Conservation (phyloP, 768 basidiomycete genomes). For the Rhizopogon roseolus region DNA sequence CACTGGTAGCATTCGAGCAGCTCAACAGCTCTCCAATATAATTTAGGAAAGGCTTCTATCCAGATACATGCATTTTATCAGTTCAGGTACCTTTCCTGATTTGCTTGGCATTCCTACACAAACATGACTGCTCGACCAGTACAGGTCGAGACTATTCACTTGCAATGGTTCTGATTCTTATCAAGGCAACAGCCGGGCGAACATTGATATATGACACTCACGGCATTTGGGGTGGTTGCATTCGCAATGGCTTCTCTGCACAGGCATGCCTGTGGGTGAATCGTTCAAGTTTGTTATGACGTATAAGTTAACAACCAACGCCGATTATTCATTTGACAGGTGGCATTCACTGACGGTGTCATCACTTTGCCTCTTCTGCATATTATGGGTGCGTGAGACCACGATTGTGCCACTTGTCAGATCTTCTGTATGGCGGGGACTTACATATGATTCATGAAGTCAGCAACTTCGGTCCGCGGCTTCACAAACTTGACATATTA, state of each 20-base stretch:
- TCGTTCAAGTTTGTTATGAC: neutral
- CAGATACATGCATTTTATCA: neutral
- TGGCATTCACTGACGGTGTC: neutral
- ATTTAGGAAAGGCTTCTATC: neutral
- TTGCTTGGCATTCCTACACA: neutral
- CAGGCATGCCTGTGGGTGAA: neutral
- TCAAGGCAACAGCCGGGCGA: too few relatives aligned
- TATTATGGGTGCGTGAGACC: conserved; percentile 6
- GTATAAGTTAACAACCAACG: neutral
- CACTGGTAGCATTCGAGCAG: too few relatives aligned
- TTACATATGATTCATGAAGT: neutral
- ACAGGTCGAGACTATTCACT: too few relatives aligned
- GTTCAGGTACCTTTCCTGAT: neutral
- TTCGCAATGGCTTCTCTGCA: neutral
- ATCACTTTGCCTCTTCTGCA: neutral
- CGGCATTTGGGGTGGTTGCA: neutral
- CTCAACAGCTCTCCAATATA: neutral
- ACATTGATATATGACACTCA: too few relatives aligned
- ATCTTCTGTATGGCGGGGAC: neutral
- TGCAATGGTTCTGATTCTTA: too few relatives aligned
- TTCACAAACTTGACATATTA: neutral
- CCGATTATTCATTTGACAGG: too few relatives aligned
- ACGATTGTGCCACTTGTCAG: neutral
- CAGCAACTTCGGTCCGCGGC: neutral
- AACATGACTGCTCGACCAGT: neutral